Conservation (phyloP, 768 basidiomycete genomes). For the Boletellus sp. region DNA sequence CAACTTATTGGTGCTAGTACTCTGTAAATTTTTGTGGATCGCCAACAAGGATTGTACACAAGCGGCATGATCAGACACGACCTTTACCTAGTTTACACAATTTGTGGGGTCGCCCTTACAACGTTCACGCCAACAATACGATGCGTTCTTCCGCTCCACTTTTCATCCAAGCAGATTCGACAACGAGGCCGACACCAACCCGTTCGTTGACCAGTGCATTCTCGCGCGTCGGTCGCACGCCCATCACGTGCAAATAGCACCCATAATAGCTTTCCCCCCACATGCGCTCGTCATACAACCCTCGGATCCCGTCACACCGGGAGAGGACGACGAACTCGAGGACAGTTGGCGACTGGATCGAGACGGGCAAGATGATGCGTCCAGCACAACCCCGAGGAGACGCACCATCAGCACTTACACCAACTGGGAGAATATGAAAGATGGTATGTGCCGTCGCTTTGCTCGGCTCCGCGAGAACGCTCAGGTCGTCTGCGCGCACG, state of each 20-base stretch:
- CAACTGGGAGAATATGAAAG: slow-evolving; percentile 13
- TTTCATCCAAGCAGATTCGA: slow-evolving; percentile 19
- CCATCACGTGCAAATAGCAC: slow-evolving; percentile 22
- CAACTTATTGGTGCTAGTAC: neutral
- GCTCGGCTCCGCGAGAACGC: neutral
- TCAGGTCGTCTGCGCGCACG: neutral
- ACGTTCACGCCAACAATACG: slow-evolving; percentile 11
- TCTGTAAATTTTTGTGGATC: too few species aligned
- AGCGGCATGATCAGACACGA: too few species aligned
- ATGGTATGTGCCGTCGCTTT: slow-evolving; percentile 1
- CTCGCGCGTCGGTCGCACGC: slow-evolving; percentile 1
- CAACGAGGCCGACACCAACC: slow-evolving; percentile 18
- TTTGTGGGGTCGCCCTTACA: too few species aligned
- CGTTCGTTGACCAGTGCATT: slow-evolving; percentile 14
- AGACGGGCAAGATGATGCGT: slow-evolving; percentile 15
- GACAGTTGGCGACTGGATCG: slow-evolving; percentile 2
- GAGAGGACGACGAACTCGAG: slow-evolving; percentile 24
- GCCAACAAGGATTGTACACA: too few species aligned
- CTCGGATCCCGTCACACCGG: neutral
- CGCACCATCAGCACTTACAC: neutral
- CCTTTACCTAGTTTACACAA: neutral
- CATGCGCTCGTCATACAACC: slow-evolving; percentile 10
- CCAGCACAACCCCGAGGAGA: slow-evolving; percentile 3
- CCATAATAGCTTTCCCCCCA: slow-evolving; percentile 13
- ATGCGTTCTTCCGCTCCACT: slow-evolving; percentile 2